Base-by-base conservation (phyloP, 495 filamentous ascomycete species). In the Glutinoglossum americanum region DNA sequence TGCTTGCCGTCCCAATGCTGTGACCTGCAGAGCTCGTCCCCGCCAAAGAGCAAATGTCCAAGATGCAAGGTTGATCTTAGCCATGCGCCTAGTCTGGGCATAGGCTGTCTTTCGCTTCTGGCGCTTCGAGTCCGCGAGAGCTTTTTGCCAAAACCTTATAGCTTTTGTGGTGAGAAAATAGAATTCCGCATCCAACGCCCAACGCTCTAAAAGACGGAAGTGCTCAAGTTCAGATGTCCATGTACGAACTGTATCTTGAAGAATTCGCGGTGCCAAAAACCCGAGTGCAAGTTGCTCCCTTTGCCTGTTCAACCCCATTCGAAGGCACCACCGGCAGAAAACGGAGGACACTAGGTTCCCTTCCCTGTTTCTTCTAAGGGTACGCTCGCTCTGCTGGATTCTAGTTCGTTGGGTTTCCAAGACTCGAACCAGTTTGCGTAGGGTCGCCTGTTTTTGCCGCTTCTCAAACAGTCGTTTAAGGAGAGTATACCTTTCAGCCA, bases 91-190 rank as follows among this genome's bases (percentile, higher is more conserved):
- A 25, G 82, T 66, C 48, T 73, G 72, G 0, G 72, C 70, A 68
- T 87, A 85, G 9, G 79, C 74, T 25, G 78, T 73, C 51, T 78
- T 75, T 9, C 78, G 73, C 48, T 76, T 77, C 56, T 73, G 70
- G 57, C 76, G 74, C 30, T 73, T 69, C 8, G 76, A 71, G 48
- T 74, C 68, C 32, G 72, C 60, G 7, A 72, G 72, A 15, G 77
- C 74, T 49, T 67, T 66, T 51, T 71, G 72, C 82, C 80, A 85
- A 27, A 59, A 59, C 56, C 76, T 79, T 26, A 82, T 58, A n/a
- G 67, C 64, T 59, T 70, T 72, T 17, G 72, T 78, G 32, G 74
- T 70, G 25, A 74, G 57, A 58, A 83, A 78, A 61, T 81, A 87
- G 54, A 78, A 84, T 10, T 69, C 61, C 10, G 79, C 80, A 64